phyloP scores from a whole-genome alignment of 2,329 filamentous ascomycete genomes.

The Aspergillus sclerotialis region DNA sequence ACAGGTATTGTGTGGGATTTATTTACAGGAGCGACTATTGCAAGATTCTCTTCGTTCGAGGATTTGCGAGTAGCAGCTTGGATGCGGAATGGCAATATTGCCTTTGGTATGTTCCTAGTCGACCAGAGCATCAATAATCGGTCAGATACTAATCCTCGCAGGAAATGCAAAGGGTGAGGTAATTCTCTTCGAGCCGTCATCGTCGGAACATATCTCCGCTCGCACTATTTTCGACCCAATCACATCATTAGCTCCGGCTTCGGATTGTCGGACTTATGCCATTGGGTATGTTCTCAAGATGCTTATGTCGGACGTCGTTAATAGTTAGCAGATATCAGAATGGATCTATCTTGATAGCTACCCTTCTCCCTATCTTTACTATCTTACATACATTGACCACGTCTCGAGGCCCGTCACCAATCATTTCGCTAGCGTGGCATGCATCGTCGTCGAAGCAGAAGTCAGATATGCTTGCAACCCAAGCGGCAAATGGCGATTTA shows the following conservation, averaged over 20 bases:
- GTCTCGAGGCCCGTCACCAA: constrained; percentile 73
- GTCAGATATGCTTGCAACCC: constrained; percentile 93
- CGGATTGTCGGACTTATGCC: constrained; percentile 89
- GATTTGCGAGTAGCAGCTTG: constrained; percentile 77
- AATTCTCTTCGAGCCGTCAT: constrained; percentile 87
- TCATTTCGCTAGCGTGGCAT: constrained; percentile 87
- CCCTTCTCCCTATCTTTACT: constrained; percentile 82
- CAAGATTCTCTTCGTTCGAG: constrained; percentile 89
- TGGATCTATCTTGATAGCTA: constrained; percentile 84
- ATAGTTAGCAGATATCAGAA: constrained; percentile 68
- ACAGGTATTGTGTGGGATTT: constrained; percentile 97
- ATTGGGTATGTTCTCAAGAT: constrained; percentile 63
- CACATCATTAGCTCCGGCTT: constrained; percentile 81
- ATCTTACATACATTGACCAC: constrained; percentile 90
- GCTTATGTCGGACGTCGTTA: constrained; percentile 1
- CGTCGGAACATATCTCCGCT: constrained; percentile 84
- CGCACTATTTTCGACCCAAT: constrained; percentile 92
- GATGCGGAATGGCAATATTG: constrained; percentile 96
- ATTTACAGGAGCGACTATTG: constrained; percentile 80
- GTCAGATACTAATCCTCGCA: constrained; percentile 34
- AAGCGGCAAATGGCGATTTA: constrained; percentile 85
- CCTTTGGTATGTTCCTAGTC: constrained; percentile 64
- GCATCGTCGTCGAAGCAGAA: constrained; percentile 93
- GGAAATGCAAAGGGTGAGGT: constrained; percentile 90
- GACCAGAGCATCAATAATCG: too few species aligned